Evolutionary conservation across 148 eudicot species (phyloP).

Genomic region (Rhododendron vialii): DNA sequence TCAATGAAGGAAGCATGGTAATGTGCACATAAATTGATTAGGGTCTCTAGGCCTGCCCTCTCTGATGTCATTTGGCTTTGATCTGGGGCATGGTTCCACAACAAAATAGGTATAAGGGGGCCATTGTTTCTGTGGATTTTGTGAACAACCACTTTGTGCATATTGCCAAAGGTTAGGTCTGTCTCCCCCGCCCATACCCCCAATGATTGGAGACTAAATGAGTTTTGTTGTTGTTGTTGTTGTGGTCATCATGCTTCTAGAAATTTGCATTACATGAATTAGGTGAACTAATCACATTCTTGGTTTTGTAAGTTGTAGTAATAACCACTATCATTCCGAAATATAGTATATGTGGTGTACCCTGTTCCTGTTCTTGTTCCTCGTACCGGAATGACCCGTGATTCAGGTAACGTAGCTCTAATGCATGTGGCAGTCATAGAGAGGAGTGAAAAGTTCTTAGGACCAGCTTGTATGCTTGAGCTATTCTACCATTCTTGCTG

Average conservation of each 20-base stretch:
- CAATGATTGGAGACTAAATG: too few relatives aligned
- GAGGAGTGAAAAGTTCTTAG: background rate
- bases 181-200: too few relatives aligned
- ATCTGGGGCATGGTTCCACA: too few relatives aligned
- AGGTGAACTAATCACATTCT: background rate
- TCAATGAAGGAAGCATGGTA: too few relatives aligned
- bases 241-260: background rate
- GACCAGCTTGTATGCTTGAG: background rate
- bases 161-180: too few relatives aligned
- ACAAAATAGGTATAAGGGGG: too few relatives aligned
- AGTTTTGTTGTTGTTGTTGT: too few relatives aligned
- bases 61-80: too few relatives aligned
- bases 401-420: background rate
- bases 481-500: background rate
- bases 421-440: background rate
- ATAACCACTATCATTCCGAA: background rate
- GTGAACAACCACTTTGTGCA: too few relatives aligned
- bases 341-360: background rate
- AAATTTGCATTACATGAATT: background rate
- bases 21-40: too few relatives aligned
- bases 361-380: background rate
- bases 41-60: too few relatives aligned
- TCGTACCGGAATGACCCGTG: background rate
- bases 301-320: background rate
- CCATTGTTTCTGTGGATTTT: too few relatives aligned